phyloP scores from a whole-genome alignment of 176 grass and related monocot species.

The Phragmites australis region DNA sequence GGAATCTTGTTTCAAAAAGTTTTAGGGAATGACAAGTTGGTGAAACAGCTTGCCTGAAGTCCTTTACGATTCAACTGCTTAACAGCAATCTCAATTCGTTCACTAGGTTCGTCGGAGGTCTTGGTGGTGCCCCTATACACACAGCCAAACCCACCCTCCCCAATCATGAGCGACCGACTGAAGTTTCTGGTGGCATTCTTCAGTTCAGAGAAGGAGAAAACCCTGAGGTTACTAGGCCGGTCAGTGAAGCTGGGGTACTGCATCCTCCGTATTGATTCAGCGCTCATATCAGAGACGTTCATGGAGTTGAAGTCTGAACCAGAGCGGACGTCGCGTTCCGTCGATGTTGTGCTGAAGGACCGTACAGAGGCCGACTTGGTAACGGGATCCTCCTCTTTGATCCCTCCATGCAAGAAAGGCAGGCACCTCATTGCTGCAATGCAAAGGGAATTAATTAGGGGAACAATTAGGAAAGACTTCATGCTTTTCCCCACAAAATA shows the following conservation, averaged over 20 bases:
- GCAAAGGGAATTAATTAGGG: constrained; percentile 16
- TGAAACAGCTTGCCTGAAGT: constrained; percentile 69
- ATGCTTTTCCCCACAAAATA: background rate
- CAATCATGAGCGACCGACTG: constrained; percentile 85
- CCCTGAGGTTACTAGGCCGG: constrained; percentile 68
- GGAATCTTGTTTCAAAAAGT: too few relatives aligned
- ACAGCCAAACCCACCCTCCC: constrained; percentile 94
- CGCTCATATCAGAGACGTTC: constrained; percentile 58
- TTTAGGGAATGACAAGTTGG: background rate
- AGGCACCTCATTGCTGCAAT: constrained; percentile 70
- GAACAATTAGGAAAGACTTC: background rate
- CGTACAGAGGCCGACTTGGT: constrained; percentile 55
- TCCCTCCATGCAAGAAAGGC: constrained; percentile 53
- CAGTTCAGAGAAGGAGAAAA: constrained; percentile 83
- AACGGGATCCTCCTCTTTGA: constrained; percentile 32
- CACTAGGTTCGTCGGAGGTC: constrained; percentile 47
- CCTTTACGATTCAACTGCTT: constrained; percentile 97
- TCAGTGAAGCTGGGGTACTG: constrained; percentile 90
- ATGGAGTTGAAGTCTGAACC: constrained; percentile 68
- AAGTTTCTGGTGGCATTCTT: constrained; percentile 85
- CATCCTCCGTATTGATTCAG: constrained; percentile 57
- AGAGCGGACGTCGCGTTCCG: constrained; percentile 66
- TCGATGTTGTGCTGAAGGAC: constrained; percentile 76
- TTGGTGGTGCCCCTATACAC: constrained; percentile 81
- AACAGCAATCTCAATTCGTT: constrained; percentile 74